Evolutionary conservation across 2,329 filamentous ascomycete genomes (phyloP), one percentile per base, ranked within the genome.

Genomic region (Neopestalotiopsis rosae): DNA sequence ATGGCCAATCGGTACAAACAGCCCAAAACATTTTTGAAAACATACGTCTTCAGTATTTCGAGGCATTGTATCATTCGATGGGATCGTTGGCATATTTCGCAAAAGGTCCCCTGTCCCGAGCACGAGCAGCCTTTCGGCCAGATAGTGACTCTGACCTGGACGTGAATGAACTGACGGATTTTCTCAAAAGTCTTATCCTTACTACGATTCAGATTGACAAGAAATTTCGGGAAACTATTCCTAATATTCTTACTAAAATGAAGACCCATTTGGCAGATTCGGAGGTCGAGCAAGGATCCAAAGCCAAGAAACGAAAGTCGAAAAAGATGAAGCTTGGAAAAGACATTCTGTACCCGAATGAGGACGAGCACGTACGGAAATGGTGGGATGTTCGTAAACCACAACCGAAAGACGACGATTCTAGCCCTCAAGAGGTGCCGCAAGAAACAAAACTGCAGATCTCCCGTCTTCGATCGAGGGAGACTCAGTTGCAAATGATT

Each of bases 1-100:
- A 75, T 20, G 75, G 74, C 61, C 69, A 68, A 24, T 74, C 71
- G 10, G 61, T 68, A 9, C 81, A 82, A 40, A 86, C 82, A 7
- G 81, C 87, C 1, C 81, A 85, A 28, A 81, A 79, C 10, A 88
- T 91, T 24, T 87, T 90, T 71, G 85, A 89, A 6, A 88, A 84
- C 70, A 84, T 91, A 68, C 83, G 88, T 67, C 82, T 79, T 32
- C 86, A 90, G 64, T 89, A 92, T 79, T 83, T 87, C 68, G 86
- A 90, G 68, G 84, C 86, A 5, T 79, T 92, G 1, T 91, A 90
- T 83, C 84, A 89, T 80, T 89, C 91, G 68, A 87, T 89, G 84
- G 93, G 92, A 42, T 94, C 93, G 3, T 82, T 95, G 68, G 93
- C 93, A 69, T 96, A 95, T 79, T 95, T 95, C 79, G 91, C 91